These are phyloP conservation scores for Vitis rotundifolia DNA, from an alignment of 164 flowering plant species.

Conservation along the genomic window DNA sequence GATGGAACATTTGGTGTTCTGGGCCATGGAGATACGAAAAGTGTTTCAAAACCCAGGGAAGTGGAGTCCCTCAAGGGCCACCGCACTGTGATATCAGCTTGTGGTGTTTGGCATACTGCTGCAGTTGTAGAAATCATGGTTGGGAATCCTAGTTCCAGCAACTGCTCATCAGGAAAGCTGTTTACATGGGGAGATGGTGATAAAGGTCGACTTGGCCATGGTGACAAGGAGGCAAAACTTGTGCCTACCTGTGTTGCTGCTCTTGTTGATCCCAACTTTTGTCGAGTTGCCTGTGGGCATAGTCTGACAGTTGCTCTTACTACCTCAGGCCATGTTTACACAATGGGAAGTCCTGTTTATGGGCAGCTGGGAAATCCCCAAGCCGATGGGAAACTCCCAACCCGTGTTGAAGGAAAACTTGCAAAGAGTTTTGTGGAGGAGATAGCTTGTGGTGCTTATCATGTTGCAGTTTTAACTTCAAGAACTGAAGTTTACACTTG, in stretches of 20 bases:
- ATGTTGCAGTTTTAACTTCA: slow-evolving; percentile 91
- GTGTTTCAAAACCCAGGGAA: slow-evolving; percentile 87
- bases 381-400: slow-evolving; percentile 89
- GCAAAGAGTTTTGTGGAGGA: slow-evolving; percentile 87
- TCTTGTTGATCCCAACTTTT: slow-evolving; percentile 90
- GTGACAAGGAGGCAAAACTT: slow-evolving; percentile 86
- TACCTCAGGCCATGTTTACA: slow-evolving; percentile 90
- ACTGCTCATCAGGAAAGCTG: slow-evolving; percentile 90
- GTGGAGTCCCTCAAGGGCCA: slow-evolving; percentile 96
- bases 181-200: slow-evolving; percentile 99
- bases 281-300: slow-evolving; percentile 95
- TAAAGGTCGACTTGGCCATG: slow-evolving; percentile 95
- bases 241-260: slow-evolving; percentile 98
- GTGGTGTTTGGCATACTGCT: slow-evolving; percentile 99
- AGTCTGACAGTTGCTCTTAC: slow-evolving; percentile 95
- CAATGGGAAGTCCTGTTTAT: slow-evolving; percentile 94
- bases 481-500: slow-evolving; percentile 98
- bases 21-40: slow-evolving; percentile 91
- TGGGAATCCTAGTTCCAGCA: slow-evolving; percentile 91
- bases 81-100: slow-evolving; percentile 91
- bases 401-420: slow-evolving; percentile 89
- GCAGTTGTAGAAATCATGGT: slow-evolving; percentile 99
- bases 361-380: slow-evolving; percentile 97
- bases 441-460: slow-evolving; percentile 97
- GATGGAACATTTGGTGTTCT: slow-evolving; percentile 98